Percentiles rank a stretch among this genome's conserved stretches.
Conservation (phyloP, 2,329 filamentous ascomycete species). For the Berkeleyomyces basicola region DNA sequence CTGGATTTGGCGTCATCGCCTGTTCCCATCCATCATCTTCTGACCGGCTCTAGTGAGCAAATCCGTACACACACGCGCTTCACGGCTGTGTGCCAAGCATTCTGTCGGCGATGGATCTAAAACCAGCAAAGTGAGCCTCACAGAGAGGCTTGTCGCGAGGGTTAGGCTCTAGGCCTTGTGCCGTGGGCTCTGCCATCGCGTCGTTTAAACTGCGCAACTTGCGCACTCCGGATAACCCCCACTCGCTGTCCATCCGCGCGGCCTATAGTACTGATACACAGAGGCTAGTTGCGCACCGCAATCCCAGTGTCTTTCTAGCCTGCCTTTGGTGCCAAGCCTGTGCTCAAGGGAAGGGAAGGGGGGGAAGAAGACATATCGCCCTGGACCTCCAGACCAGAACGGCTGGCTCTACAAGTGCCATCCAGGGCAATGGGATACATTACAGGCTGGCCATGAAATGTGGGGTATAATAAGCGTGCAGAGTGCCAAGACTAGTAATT, state of each 20-base stretch:
- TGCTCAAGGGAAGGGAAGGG: too few relatives aligned
- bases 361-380: too few relatives aligned
- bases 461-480: not conserved
- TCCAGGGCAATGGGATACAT: not conserved
- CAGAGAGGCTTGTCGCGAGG: not conserved
- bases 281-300: not conserved
- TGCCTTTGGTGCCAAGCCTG: not conserved
- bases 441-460: not conserved
- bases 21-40: not conserved
- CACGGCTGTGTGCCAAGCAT: not conserved
- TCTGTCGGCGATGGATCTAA: too few relatives aligned
- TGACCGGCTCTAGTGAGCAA: not conserved
- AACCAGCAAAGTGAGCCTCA: not conserved
- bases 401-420: not conserved
- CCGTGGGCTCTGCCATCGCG: too few relatives aligned
- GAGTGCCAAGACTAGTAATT: conserved; percentile 1
- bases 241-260: not conserved
- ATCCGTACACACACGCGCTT: not conserved
- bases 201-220: not conserved
- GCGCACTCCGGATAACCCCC: not conserved
- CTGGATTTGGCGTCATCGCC: not conserved
- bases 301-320: not conserved
- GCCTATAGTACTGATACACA: not conserved
- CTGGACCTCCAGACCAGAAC: not conserved
- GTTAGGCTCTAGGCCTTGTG: not conserved